Base-by-base conservation (phyloP, 192 early-diverging fungal genomes). In the Coemansia sp. region DNA sequence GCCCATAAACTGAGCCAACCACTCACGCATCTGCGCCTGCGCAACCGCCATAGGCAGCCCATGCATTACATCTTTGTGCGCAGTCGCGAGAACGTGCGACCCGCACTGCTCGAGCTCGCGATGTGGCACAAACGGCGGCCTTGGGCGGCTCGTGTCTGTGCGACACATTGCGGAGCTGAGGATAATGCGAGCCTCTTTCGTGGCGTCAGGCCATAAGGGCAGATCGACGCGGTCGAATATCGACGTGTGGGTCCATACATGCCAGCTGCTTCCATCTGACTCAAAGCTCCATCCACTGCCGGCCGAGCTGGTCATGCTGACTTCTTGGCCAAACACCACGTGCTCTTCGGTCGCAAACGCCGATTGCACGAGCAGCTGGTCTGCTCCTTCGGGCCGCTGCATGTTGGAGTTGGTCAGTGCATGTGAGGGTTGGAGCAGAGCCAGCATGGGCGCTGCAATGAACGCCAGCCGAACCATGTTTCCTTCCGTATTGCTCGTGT, bases 101-200 rank as follows among this genome's bases (percentile, higher is more conserved):
- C 78, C 78, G 36, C 78, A 81, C 51, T 72, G 56, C 60, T 81
- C 78, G 3, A 75, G 47, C 10, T 56, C 69, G 4, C 50, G 46
- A 15, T 60, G 59, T n/a, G 66, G 62, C 72, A 81, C 66, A 26
- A 81, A 81, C 14, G 78, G 78, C 10, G 72, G 64, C 11, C 49
- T 58, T 9, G 69, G 68, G 10, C 62, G 25, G n/a, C 38, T 61
- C 8, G 40, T 40, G n/a, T 66, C 40, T 9, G 20, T n/a, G 55
- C 78, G 78, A 46, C 78, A 81, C 62, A 59, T 60, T 10, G 62
- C 69, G 5, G 72, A 61, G 59, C 72, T 75, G 38, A 81, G 34
- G 2, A 81, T 59, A 12, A 81, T 46, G 22, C 78, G 61, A 20
- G 61, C 72, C 37, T 71, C 59, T 1, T 28, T 44, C 78, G 75